phyloP scores from a whole-genome alignment of 2,329 filamentous ascomycete species.

The Escovopsis sp. region DNA sequence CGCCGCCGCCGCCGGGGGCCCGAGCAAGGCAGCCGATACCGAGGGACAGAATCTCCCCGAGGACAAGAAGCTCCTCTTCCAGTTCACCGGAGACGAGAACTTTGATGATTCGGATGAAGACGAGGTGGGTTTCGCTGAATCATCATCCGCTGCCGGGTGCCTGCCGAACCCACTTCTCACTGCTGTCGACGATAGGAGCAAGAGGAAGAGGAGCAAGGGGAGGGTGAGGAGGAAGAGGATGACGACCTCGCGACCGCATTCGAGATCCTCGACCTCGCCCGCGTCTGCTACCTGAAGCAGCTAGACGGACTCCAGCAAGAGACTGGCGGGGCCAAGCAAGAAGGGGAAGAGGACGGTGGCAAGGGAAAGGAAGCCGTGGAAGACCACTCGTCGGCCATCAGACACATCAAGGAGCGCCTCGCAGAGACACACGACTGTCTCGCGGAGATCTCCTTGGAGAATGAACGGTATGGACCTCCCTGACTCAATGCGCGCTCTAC shows the following conservation, averaged over 20 bases:
- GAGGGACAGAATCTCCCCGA: constrained; percentile 19
- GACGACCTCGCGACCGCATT: constrained; percentile 70
- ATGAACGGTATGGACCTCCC: constrained; percentile 49
- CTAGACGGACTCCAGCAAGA: constrained; percentile 25
- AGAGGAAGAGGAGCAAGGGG: constrained; percentile 21
- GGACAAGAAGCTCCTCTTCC: constrained; percentile 65
- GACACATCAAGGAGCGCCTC: constrained; percentile 67
- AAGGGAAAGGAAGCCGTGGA: constrained; percentile 29
- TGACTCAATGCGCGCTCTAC: neutral
- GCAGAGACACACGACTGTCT: constrained; percentile 90
- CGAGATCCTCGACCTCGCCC: constrained; percentile 70
- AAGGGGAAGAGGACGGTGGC: constrained; percentile 14
- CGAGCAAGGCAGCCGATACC: constrained; percentile 18
- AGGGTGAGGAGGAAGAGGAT: constrained; percentile 42
- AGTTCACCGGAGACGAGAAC: constrained; percentile 89
- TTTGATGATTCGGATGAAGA: constrained; percentile 74
- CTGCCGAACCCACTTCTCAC: neutral
- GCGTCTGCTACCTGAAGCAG: constrained; percentile 45
- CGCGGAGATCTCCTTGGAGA: constrained; percentile 93
- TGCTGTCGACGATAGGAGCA: neutral
- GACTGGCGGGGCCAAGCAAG: constrained; percentile 19
- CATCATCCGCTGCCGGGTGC: neutral
- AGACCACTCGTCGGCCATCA: constrained; percentile 25
- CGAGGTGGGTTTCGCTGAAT: constrained; percentile 29
- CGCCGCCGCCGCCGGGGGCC: constrained; percentile 20